Evolutionary conservation across 495 filamentous ascomycete species (phyloP).

Genomic region (Parathielavia appendiculata): DNA sequence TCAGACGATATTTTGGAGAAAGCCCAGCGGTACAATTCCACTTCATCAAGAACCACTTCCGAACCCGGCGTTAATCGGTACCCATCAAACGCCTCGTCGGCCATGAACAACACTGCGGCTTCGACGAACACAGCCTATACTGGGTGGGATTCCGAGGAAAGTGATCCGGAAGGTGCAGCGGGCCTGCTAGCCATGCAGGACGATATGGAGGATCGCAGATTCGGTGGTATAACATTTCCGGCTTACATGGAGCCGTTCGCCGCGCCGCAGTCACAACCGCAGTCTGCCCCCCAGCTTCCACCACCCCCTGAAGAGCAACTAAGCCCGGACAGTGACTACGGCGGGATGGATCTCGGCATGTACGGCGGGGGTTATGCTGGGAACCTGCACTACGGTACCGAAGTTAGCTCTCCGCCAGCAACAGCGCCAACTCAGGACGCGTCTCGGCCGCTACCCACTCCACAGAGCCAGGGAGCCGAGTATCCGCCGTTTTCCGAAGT

Average conservation of each 20-base stretch:
- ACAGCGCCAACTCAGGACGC: conserved; percentile 27
- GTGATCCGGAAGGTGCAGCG: conserved; percentile 85
- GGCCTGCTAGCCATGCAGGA: conserved; percentile 78
- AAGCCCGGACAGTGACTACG: conserved; percentile 67
- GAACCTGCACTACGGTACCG: conserved; percentile 67
- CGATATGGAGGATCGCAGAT: conserved; percentile 75
- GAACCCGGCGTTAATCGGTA: conserved; percentile 35
- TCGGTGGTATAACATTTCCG: conserved; percentile 39
- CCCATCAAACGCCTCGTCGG: conserved; percentile 45
- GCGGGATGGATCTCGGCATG: conserved; percentile 63
- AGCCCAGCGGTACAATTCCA: conserved; percentile 47
- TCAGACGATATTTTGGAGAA: conserved; percentile 40
- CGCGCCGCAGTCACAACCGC: conserved; percentile 2
- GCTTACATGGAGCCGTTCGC: conserved; percentile 23
- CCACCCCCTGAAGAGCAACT: conserved; percentile 43
- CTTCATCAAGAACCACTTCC: conserved; percentile 39
- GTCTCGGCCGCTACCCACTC: conserved; percentile 32
- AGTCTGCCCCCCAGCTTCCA: conserved; percentile 17
- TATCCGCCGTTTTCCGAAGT: conserved; percentile 40
- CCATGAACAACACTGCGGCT: conserved; percentile 31
- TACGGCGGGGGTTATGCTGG: conserved; percentile 72
- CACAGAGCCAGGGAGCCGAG: conserved; percentile 37
- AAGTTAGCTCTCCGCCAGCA: conserved; percentile 39
- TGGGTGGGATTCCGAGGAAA: conserved; percentile 54
- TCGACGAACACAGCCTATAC: conserved; percentile 33